Conservation (phyloP, 208 protist genomes). For the Acanthamoeba sp. region DNA sequence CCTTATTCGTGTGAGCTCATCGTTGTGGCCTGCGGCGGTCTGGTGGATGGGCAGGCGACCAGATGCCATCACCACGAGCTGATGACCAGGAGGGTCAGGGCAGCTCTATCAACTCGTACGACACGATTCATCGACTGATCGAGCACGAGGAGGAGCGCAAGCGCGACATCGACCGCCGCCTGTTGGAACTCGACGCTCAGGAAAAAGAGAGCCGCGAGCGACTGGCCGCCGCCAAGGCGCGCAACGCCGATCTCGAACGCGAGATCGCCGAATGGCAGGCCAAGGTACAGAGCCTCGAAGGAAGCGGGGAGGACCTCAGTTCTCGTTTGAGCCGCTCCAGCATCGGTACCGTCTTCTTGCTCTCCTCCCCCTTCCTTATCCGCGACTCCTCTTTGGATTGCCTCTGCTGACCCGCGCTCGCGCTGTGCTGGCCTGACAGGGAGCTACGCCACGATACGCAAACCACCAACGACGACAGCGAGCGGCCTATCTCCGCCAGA, state of each 20-base stretch:
- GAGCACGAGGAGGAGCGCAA: not conserved
- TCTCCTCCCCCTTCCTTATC: too few species aligned
- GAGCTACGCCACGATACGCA: too few species aligned
- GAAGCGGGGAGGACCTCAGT: too few species aligned
- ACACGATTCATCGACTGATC: not conserved
- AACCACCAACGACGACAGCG: too few species aligned
- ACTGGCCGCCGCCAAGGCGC: not conserved
- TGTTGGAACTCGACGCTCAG: not conserved
- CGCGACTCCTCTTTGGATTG: too few species aligned
- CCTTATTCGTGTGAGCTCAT: too few species aligned
- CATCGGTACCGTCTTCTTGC: too few species aligned
- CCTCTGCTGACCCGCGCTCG: too few species aligned
- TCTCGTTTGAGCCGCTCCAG: too few species aligned
- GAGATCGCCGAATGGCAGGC: constrained; percentile 24
- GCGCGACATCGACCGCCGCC: not conserved
- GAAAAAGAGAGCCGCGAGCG: not conserved
- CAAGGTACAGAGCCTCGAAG: not conserved
- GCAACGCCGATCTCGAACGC: constrained; percentile 55
- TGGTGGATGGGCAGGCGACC: not conserved
- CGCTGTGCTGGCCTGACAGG: too few species aligned
- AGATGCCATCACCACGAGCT: not conserved
- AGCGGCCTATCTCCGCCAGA: too few species aligned
- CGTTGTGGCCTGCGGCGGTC: too few species aligned
- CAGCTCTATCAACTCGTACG: not conserved
- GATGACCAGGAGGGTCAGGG: not conserved